Base-by-base conservation (phyloP, 352 stramenopile species). In the Pythium phragmiticola region DNA sequence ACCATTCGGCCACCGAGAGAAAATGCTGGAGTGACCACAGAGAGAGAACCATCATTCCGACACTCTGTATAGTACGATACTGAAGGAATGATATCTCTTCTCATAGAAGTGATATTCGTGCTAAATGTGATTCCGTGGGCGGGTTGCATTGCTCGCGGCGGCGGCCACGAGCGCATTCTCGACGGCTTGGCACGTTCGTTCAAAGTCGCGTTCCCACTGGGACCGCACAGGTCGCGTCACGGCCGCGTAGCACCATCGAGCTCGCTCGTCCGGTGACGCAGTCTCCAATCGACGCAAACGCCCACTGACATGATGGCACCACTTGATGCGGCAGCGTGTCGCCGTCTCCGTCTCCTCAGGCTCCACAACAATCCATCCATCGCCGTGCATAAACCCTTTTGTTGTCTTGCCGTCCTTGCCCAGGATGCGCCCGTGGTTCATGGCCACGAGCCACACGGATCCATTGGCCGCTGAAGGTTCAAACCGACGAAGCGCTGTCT, bases 401-500 rank as follows among this genome's bases (percentile, higher is more conserved):
- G 14, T 21, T 1, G 8, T 12, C 33, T 45, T 50, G 23, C 39
- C 43, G 11, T 46, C 9, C 2, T 28, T 17, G 14, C 46, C 30
- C 7, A 62, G 4, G 11, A 62, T 54, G n/a, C n/a, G 17, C 21
- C 41, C 55, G n/a, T 45, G 42, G 28, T 60, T 60, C 42, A 49
- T 48, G 0, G 28, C 26, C 41, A 54, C 14, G 5, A 62, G 42
- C 28, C 47, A 54, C 14, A 62, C n/a, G 7, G 42, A 34, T 13
- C 42, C 55, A 21, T 54, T 30, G 12, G 8, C n/a, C 9, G 33
- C 52, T 4, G 17, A 17, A 0, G 33, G 30, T 2, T 26, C 42
- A 12, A 52, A 60, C 2, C 41, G 42, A 19, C 54, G 54, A 12
- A 60, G 42, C 14, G 54, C 54, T 17, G 54, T 60, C 26, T 60